These are phyloP conservation scores for Sclerotinia subarctica DNA, from an alignment of 2,329 filamentous ascomycete genomes.

Conservation along the genomic window DNA sequence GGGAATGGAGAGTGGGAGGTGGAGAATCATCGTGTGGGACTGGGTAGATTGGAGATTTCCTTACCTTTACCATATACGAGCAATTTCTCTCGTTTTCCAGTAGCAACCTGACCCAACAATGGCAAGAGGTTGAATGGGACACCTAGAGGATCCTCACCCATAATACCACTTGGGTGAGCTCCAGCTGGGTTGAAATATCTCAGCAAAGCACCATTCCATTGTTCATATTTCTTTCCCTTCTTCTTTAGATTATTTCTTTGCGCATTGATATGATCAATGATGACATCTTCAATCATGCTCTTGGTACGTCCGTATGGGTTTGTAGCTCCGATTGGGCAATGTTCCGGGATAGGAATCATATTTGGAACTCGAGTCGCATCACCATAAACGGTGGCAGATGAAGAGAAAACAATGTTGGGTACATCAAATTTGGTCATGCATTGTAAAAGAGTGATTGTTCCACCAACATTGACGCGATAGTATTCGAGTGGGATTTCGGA, in stretches of 20 bases:
- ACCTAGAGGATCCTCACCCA: constrained; percentile 97
- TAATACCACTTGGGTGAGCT: constrained; percentile 89
- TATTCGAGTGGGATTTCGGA: constrained; percentile 93
- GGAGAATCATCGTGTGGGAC: neutral
- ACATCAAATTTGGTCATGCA: constrained; percentile 90
- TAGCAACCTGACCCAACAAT: constrained; percentile 90
- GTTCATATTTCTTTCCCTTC: constrained; percentile 69
- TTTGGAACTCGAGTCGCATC: constrained; percentile 92
- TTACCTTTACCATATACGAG: constrained; percentile 89
- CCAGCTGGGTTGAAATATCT: constrained; percentile 98
- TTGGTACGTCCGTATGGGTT: constrained; percentile 99
- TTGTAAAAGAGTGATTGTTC: constrained; percentile 80
- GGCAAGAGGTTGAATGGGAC: constrained; percentile 95
- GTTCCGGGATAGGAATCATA: constrained; percentile 98
- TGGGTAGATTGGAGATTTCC: constrained; percentile 34
- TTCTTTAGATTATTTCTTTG: constrained; percentile 81
- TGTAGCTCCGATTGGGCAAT: constrained; percentile 92
- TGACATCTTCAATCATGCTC: constrained; percentile 84
- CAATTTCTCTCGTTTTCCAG: constrained; percentile 90
- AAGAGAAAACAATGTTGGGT: constrained; percentile 97
- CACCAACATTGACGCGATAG: constrained; percentile 94
- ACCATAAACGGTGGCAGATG: constrained; percentile 95
- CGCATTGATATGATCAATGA: constrained; percentile 84
- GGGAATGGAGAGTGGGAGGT: neutral
- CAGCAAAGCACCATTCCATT: constrained; percentile 90